Evolutionary conservation across 139 green algal genomes (phyloP), one percentile per base, ranked within the genome.

Genomic region (Monoraphidium neglectum): DNA sequence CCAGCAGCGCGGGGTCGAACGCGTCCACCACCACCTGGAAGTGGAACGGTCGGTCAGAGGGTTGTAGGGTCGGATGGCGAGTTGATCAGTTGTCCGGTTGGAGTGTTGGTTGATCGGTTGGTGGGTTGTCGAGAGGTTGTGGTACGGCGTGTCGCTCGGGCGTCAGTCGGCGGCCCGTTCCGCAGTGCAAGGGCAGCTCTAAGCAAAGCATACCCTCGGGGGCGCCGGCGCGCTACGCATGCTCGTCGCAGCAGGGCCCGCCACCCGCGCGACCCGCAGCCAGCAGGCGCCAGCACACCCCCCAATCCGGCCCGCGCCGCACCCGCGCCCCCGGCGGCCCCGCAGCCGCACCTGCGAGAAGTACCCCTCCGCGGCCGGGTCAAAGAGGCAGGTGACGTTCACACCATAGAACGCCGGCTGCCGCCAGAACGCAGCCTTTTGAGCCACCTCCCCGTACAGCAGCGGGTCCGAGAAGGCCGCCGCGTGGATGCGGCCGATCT

Each of bases 1-100:
- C 81, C 32, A 98, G 83, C 35, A 94, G 60, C 15, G 70, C 61
- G 13, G 94, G 91, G 23, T 95, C 89, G 62, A 99, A 95, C 3
- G 95, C 90, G 82, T 98, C 95, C 33, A 98, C 90, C 43, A 98
- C 95, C 47, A 96, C 92, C 92, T 98, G 90, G 40, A 63, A 59
- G 4, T 0, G 8, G 47, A 35, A 38, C 4, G 28, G 65, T 3
- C 38, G 71, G 8, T 51, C 12, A 51, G 43, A 12, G 43, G 43
- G 43, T 8, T 51, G 43, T 12, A 51, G 8, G 43, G 8, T 51
- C 8, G 43, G 43, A 12, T 51, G 8, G 43, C 8, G 43, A 12
- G 43, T 8, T 12, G 43, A 21, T 51, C 12, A 51, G 43, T 8
- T 8, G 43, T 51, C 12, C 12, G 43, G 8, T 51, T 51, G 43